phyloP scores from a whole-genome alignment of 2,329 filamentous ascomycete species.

The Monosporascus sp. region DNA sequence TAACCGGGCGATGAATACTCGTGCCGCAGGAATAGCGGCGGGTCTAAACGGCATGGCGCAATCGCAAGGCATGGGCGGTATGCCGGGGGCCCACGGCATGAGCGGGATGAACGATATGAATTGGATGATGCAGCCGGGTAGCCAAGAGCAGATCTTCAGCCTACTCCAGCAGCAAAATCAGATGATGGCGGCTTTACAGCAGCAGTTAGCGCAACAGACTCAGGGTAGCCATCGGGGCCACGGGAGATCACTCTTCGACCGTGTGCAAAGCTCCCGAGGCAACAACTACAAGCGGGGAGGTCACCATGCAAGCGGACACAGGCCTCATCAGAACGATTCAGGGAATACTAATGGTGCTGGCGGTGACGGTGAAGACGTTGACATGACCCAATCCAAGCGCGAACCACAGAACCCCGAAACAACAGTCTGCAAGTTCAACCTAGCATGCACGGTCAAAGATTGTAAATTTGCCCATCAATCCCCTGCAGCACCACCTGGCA shows the following conservation, averaged over 20 bases:
- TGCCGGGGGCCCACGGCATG: slow-evolving; percentile 33
- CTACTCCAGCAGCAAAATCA: slow-evolving; percentile 82
- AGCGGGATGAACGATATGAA: slow-evolving; percentile 38
- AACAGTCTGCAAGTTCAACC: slow-evolving; percentile 82
- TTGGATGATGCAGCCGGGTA: slow-evolving; percentile 45
- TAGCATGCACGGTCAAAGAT: slow-evolving; percentile 79
- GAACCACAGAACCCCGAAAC: slow-evolving; percentile 56
- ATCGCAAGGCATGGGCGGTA: slow-evolving; percentile 33
- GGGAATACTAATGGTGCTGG: slow-evolving; percentile 30
- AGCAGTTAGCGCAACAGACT: slow-evolving; percentile 54
- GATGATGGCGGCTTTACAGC: slow-evolving; percentile 74
- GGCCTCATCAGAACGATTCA: slow-evolving; percentile 24
- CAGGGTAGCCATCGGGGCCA: slow-evolving; percentile 35
- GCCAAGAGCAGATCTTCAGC: slow-evolving; percentile 69
- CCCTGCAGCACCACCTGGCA: slow-evolving; percentile 75
- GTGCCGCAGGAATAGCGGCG: slow-evolving; percentile 43
- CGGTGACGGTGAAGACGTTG: slow-evolving; percentile 54
- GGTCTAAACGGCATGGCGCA: slow-evolving; percentile 36
- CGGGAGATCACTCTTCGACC: slow-evolving; percentile 67
- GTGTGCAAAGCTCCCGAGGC: slow-evolving; percentile 55
- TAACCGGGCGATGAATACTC: slow-evolving; percentile 47
- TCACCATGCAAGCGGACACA: slow-evolving; percentile 35
- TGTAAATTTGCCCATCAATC: slow-evolving; percentile 95
- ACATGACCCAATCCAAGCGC: slow-evolving; percentile 51
- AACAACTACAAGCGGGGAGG: slow-evolving; percentile 40